Conservation (phyloP, 169 alveolate genomes). For the Blepharisma undulans region DNA sequence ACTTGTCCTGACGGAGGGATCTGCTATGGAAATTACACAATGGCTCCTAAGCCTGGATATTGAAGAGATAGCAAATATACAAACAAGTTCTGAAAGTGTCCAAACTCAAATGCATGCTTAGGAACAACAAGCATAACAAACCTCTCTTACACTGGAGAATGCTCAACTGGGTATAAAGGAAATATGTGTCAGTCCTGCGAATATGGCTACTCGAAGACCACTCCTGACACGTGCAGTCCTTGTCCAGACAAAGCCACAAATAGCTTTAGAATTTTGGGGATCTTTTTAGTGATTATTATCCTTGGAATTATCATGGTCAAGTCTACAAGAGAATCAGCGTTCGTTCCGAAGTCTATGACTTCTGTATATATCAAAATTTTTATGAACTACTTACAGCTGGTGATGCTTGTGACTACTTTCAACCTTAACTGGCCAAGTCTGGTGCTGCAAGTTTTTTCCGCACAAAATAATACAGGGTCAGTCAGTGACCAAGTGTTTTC, state of each 20-base stretch:
- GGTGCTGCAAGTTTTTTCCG: conserved; percentile 28
- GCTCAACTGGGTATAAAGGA: conserved; percentile 53
- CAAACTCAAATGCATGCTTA: conserved; percentile 22
- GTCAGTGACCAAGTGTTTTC: conserved; percentile 45
- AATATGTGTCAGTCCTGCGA: conserved; percentile 22
- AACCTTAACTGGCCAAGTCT: conserved; percentile 55
- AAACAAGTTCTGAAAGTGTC: background rate
- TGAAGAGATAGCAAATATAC: background rate
- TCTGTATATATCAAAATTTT: conserved; percentile 38
- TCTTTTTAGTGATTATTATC: background rate
- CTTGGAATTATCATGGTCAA: background rate
- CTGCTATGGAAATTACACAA: background rate
- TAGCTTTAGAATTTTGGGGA: background rate
- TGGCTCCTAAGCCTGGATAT: conserved; percentile 33
- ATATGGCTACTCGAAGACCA: conserved; percentile 38
- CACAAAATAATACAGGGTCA: conserved; percentile 34
- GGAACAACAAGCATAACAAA: background rate
- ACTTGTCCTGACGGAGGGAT: conserved; percentile 29
- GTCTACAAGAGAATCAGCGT: conserved; percentile 27
- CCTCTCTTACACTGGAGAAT: conserved; percentile 37
- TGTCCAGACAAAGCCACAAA: conserved; percentile 21
- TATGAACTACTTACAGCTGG: conserved; percentile 38
- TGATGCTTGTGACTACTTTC: conserved; percentile 36
- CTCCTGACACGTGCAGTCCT: background rate
- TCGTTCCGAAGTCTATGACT: background rate